These are phyloP conservation scores for Epichloe bromicola DNA, from an alignment of 2,329 filamentous ascomycete species.

Conservation along the genomic window DNA sequence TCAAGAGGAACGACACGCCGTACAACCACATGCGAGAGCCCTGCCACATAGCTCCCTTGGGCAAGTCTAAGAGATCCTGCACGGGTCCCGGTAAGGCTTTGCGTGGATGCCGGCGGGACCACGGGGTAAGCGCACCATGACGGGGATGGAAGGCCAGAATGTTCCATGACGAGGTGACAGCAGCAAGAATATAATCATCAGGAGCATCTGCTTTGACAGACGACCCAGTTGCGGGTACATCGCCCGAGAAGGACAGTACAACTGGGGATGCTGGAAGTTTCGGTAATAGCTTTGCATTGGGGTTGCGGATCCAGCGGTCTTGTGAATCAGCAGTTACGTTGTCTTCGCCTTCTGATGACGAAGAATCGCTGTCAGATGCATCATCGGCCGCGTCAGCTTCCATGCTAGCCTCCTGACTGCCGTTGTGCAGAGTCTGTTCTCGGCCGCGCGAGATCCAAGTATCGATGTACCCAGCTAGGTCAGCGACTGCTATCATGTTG, in stretches of 20 bases:
- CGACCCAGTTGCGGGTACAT: conserved; percentile 23
- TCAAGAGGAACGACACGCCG: conserved; percentile 74
- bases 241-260: conserved; percentile 53
- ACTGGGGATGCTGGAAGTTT: conserved; percentile 52
- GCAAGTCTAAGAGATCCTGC: conserved; percentile 60
- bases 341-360: conserved; percentile 26
- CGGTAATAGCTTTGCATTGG: conserved; percentile 54
- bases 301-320: conserved; percentile 63
- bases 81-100: conserved; percentile 62
- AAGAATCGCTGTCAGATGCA: conserved; percentile 26
- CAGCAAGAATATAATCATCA: conserved; percentile 39
- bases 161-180: conserved; percentile 43
- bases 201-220: conserved; percentile 14
- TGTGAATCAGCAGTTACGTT: conserved; percentile 26
- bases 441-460: conserved; percentile 59
- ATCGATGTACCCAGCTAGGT: conserved; percentile 76
- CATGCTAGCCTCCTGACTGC: conserved; percentile 16
- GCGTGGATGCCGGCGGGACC: conserved; percentile 76
- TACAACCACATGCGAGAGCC: conserved; percentile 72
- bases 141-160: conserved; percentile 69
- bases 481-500: conserved; percentile 63
- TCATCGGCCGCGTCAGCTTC: conserved; percentile 20
- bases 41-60: conserved; percentile 80
- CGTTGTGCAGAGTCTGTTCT: conserved; percentile 16
- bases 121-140: conserved; percentile 65